These are phyloP conservation scores for Ophiostoma sp. DNA, from an alignment of 2,329 filamentous ascomycete genomes.

Conservation along the genomic window DNA sequence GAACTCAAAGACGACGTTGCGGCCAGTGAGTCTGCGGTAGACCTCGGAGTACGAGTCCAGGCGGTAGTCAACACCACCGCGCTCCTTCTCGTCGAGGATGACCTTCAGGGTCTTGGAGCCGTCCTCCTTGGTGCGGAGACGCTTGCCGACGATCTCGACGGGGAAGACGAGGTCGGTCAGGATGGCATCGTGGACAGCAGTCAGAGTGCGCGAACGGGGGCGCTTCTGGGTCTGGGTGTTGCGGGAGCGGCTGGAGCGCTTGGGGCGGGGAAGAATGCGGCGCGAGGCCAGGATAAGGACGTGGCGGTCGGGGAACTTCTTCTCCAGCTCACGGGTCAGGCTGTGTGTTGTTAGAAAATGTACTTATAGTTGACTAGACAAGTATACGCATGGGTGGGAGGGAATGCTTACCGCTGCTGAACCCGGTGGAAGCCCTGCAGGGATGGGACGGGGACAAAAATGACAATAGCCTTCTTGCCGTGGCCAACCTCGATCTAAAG, in stretches of 20 bases:
- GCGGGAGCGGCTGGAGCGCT: slow-evolving; percentile 95
- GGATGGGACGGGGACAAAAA: slow-evolving; percentile 99
- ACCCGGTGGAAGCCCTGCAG: slow-evolving; percentile 98
- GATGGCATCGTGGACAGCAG: slow-evolving; percentile 97
- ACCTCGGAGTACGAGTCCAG: slow-evolving; percentile 99
- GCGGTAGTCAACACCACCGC: slow-evolving; percentile 97
- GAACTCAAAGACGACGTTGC: slow-evolving; percentile 97
- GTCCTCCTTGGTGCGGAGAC: slow-evolving; percentile 97
- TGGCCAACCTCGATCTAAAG: slow-evolving; percentile 99
- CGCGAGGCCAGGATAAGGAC: slow-evolving; percentile 98
- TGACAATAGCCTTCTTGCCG: slow-evolving; percentile 99
- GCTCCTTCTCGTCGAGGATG: slow-evolving; percentile 99
- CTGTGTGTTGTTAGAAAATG: slow-evolving; percentile 42
- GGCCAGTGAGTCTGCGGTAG: slow-evolving; percentile 96
- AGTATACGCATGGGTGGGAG: too few species aligned
- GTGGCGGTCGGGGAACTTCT: slow-evolving; percentile 99
- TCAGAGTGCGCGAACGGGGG: slow-evolving; percentile 93
- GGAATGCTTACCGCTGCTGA: slow-evolving; percentile 83
- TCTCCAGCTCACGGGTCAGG: slow-evolving; percentile 99
- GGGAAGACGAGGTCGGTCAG: slow-evolving; percentile 97
- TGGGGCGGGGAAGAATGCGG: slow-evolving; percentile 97
- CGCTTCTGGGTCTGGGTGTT: slow-evolving; percentile 98
- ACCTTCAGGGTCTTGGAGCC: slow-evolving; percentile 98
- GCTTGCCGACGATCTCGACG: slow-evolving; percentile 99
- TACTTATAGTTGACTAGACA: too few species aligned